A percentile compares a stretch with the other conserved stretches of the same genome.
Conservation (phyloP, 345 rosid species). For the Atalantia buxifolia region DNA sequence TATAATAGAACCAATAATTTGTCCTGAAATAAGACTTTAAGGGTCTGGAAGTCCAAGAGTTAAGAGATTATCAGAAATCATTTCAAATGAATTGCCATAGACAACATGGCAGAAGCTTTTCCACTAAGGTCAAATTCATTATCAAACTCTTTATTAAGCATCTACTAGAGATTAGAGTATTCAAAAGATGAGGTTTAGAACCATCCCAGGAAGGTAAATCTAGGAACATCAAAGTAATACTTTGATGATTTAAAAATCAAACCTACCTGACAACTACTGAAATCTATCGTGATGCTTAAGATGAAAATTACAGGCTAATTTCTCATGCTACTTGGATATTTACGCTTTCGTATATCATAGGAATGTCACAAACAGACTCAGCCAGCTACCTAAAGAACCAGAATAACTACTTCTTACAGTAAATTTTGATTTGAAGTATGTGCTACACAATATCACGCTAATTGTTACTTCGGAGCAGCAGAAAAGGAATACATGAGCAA, state of each 20-base stretch:
- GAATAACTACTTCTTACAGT: neutral
- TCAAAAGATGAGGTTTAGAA: neutral
- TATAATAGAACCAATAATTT: neutral
- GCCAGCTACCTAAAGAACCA: neutral
- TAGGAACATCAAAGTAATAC: neutral
- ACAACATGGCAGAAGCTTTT: neutral
- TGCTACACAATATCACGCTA: neutral
- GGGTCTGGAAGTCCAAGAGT: neutral
- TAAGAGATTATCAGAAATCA: neutral
- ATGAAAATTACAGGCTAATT: neutral
- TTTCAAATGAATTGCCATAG: neutral
- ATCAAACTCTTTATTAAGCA: neutral
- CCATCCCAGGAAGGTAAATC: neutral
- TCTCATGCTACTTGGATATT: neutral
- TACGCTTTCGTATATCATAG: neutral
- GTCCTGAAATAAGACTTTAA: neutral
- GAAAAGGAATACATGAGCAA: neutral
- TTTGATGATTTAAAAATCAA: neutral
- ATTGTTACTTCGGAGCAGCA: neutral
- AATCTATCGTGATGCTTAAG: neutral
- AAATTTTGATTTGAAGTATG: neutral
- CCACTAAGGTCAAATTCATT: neutral
- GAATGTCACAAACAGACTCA: neutral
- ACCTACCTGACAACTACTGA: neutral
- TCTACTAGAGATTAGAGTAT: neutral